Conservation (phyloP, 805 yeast genomes). For the Kazachstania taianensis region DNA sequence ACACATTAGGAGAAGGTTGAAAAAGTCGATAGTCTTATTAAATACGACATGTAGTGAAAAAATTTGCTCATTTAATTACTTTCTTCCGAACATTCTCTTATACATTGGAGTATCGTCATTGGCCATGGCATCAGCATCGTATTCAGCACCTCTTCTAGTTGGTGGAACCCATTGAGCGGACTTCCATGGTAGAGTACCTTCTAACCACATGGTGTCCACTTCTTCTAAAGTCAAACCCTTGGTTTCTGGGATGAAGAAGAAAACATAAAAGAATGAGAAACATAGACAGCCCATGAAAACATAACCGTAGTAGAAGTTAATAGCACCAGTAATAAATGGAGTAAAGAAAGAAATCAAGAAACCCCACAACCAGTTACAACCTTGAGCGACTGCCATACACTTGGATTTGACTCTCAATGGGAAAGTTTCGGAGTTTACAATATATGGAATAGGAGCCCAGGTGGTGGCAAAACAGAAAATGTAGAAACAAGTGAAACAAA, state of each 20-base stretch:
- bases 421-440: slow-evolving; percentile 57
- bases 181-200: slow-evolving; percentile 31
- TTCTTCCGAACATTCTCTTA: slow-evolving; percentile 14
- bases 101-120: slow-evolving; percentile 13
- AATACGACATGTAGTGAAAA: no score
- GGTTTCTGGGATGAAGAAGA: slow-evolving; percentile 61
- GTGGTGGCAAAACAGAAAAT: slow-evolving; percentile 67
- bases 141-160: slow-evolving; percentile 16
- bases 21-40: no score
- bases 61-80: no score
- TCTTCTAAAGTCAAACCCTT: slow-evolving; percentile 70
- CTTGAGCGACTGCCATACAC: slow-evolving; percentile 50
- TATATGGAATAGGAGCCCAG: slow-evolving; percentile 66
- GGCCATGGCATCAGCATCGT: slow-evolving; percentile 10
- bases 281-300: slow-evolving; percentile 44
- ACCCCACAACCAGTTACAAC: slow-evolving; percentile 60
- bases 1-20: no score
- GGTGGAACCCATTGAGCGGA: slow-evolving; percentile 43
- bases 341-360: slow-evolving; percentile 46
- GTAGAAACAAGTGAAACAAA: slow-evolving; percentile 59
- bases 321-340: slow-evolving; percentile 46
- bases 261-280: slow-evolving; percentile 46
- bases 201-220: slow-evolving; percentile 47
- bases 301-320: slow-evolving; percentile 60
- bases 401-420: slow-evolving; percentile 62